Percentiles rank a stretch among this genome's conserved stretches.
Evolutionary conservation across 2,329 filamentous ascomycete genomes (phyloP).

Genomic region (Penicillium brasilianum): DNA sequence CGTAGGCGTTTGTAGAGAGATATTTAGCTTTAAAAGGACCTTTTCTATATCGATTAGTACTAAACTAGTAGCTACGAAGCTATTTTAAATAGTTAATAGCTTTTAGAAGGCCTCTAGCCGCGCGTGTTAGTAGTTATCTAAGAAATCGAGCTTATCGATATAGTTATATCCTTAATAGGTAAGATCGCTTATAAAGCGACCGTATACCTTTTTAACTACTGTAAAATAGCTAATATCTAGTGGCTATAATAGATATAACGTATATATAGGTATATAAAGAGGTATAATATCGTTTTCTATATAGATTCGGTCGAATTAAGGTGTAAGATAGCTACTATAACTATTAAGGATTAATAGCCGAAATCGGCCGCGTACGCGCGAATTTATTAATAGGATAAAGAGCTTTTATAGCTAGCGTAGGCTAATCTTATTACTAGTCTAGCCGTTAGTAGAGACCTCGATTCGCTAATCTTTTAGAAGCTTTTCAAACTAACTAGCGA

Average conservation of each 20-base stretch:
- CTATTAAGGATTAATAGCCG: conserved; percentile 6
- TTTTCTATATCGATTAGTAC: background rate
- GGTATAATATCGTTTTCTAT: conserved; percentile 17
- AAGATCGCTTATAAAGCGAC: conserved; percentile 9
- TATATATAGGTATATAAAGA: conserved; percentile 11
- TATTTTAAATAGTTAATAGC: background rate
- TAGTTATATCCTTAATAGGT: background rate
- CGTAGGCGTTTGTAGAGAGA: conserved; percentile 6
- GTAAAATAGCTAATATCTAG: conserved; percentile 4
- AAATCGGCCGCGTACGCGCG: background rate
- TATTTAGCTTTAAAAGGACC: conserved; percentile 11
- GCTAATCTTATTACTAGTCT: conserved; percentile 13
- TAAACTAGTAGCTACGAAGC: conserved; percentile 3
- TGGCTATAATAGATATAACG: conserved; percentile 11
- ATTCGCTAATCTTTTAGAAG: conserved; percentile 9
- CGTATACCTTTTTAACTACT: conserved; percentile 1
- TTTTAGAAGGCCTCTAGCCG: background rate
- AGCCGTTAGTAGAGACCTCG: conserved; percentile 13
- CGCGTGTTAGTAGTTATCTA: background rate
- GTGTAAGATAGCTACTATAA: conserved; percentile 6
- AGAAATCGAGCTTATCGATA: conserved; percentile 4
- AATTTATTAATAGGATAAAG: conserved; percentile 10
- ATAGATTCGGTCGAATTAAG: conserved; percentile 12
- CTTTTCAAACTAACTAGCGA: conserved; percentile 10
- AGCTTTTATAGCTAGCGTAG: conserved; percentile 12